Conservation (phyloP, 108 stramenopile species). For the Cyclotella cryptica region DNA sequence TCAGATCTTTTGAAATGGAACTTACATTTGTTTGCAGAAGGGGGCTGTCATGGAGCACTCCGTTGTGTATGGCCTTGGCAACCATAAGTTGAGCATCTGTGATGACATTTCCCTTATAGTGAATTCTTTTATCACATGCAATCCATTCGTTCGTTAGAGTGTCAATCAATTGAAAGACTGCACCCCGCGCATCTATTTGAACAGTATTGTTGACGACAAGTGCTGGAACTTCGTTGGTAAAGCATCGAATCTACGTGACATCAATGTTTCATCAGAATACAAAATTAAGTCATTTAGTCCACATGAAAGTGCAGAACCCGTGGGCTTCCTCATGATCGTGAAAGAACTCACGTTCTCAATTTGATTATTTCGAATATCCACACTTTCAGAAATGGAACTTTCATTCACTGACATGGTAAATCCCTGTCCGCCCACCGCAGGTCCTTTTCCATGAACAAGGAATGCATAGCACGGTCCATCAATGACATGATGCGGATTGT, state of each 20-base stretch:
- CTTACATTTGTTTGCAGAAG: background rate
- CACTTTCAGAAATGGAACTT: no score
- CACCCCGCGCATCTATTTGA: background rate
- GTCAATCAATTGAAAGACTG: background rate
- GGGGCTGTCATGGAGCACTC: background rate
- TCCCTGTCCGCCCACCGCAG: conserved; percentile 36
- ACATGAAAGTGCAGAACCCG: no score
- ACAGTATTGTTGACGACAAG: background rate
- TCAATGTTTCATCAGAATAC: background rate
- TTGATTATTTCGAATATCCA: no score
- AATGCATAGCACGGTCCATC: conserved; percentile 42
- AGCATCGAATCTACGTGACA: background rate
- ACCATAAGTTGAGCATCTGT: conserved; percentile 1
- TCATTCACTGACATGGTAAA: background rate
- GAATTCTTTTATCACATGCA: background rate
- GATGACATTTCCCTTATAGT: background rate
- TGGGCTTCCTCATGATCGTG: no score
- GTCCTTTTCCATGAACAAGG: conserved; percentile 31
- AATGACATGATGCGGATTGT: conserved; percentile 5
- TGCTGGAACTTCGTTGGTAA: background rate
- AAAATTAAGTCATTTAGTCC: no score
- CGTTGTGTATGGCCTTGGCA: background rate
- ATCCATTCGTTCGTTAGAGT: background rate
- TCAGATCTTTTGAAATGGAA: background rate
- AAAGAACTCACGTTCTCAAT: no score